Conservation (phyloP, 1,284 basidiomycete genomes). For the Nidula niveotomentosa region DNA sequence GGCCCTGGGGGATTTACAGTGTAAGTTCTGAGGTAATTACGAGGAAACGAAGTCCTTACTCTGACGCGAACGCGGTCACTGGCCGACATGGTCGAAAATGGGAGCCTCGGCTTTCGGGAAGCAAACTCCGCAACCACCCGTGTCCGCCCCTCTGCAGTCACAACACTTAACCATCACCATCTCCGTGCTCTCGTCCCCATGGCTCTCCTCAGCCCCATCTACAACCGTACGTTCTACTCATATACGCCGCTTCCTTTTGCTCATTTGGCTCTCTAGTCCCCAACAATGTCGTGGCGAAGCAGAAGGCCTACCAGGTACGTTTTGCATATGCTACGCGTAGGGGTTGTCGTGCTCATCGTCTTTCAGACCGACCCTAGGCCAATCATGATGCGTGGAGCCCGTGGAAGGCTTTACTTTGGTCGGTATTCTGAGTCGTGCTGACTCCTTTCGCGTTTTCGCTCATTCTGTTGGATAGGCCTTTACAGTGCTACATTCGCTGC, state of each 20-base stretch:
- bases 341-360: conserved; percentile 1
- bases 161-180: conserved; percentile 13
- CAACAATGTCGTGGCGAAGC: conserved; percentile 64
- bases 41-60: conserved; percentile 40
- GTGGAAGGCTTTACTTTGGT: conserved; percentile 37
- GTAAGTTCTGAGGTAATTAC: conserved; percentile 9
- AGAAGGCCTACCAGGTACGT: conserved; percentile 64
- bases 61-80: conserved; percentile 73
- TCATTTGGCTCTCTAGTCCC: conserved; percentile 40
- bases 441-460: no score
- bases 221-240: conserved; percentile 38
- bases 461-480: conserved; percentile 45
- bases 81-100: conserved; percentile 41
- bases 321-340: conserved; percentile 1
- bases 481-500: conserved; percentile 54
- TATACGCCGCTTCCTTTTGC: neutral
- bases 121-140: conserved; percentile 41
- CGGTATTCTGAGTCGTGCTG: no score
- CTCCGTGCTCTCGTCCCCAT: conserved; percentile 25
- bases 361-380: conserved; percentile 30
- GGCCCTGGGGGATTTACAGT: conserved; percentile 54
- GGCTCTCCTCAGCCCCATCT: conserved; percentile 51
- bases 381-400: conserved; percentile 35
- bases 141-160: conserved; percentile 16
- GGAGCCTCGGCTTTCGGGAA: conserved; percentile 22